Evolutionary conservation across 228 moss, liverwort and hornwort genomes (phyloP).

Genomic region (Sphagnum magellanicum): DNA sequence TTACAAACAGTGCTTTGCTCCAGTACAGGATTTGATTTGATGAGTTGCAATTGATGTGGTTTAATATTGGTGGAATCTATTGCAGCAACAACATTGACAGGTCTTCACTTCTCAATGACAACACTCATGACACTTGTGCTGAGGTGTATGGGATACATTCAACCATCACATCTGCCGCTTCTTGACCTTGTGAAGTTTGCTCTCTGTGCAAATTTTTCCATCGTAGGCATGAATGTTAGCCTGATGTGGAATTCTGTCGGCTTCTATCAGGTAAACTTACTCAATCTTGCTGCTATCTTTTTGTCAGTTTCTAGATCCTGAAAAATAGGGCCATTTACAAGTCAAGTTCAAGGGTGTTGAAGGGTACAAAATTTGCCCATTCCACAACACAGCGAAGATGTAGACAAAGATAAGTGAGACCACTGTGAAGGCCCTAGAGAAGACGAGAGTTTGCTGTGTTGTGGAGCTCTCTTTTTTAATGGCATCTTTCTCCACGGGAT

Average conservation of each 20-base stretch:
- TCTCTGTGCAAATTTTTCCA: conserved; percentile 69
- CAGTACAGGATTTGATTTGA: too few species aligned
- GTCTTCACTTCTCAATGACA: conserved; percentile 64
- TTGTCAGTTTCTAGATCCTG: neutral
- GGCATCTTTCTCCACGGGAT: neutral
- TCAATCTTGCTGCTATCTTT: neutral
- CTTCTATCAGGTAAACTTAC: conserved; percentile 64
- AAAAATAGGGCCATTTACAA: too few species aligned
- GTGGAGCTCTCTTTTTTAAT: too few species aligned
- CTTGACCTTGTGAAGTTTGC: conserved; percentile 66
- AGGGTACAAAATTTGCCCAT: neutral
- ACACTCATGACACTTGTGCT: conserved; percentile 54
- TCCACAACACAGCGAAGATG: neutral
- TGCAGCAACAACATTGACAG: conserved; percentile 75
- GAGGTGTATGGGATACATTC: conserved; percentile 43
- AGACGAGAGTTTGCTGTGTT: too few species aligned
- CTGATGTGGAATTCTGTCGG: conserved; percentile 82
- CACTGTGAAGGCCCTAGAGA: too few species aligned
- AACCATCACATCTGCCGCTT: conserved; percentile 46
- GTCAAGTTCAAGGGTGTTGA: too few species aligned
- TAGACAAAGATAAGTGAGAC: neutral
- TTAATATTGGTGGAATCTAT: neutral
- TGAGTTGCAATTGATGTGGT: too few species aligned
- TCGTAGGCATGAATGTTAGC: conserved; percentile 81
- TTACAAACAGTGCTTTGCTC: too few species aligned